Evolutionary conservation across 495 filamentous ascomycete genomes (phyloP).

Genomic region (Cercophora newfieldiana): DNA sequence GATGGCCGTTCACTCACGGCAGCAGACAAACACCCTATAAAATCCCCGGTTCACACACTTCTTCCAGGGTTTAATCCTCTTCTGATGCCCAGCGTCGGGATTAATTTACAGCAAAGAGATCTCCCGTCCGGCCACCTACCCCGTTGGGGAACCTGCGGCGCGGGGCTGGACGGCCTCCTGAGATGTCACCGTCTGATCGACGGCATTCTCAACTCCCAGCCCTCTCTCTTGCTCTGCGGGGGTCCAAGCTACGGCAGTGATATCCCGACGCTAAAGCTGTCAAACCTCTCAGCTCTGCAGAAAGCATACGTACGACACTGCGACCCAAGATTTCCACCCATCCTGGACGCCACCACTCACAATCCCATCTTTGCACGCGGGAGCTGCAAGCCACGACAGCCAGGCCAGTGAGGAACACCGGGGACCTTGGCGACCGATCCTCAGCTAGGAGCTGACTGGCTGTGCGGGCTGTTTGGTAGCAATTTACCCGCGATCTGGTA

Average conservation of each 20-base stretch:
- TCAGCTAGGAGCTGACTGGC: background rate
- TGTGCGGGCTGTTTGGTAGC: background rate
- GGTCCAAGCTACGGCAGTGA: background rate
- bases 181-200: background rate
- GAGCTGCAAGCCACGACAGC: background rate
- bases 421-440: too few relatives aligned
- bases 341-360: background rate
- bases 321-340: background rate
- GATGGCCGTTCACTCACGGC: background rate
- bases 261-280: background rate
- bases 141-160: constrained; percentile 10
- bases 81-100: background rate
- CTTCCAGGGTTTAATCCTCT: background rate
- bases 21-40: background rate
- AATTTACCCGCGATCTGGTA: background rate
- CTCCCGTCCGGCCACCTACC: background rate
- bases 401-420: too few relatives aligned
- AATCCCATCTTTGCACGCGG: background rate
- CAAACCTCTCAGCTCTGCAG: too few relatives aligned
- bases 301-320: background rate
- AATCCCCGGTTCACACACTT: background rate
- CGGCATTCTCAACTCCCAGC: background rate
- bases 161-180: background rate
- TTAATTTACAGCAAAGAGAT: constrained; percentile 2
- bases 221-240: background rate